phyloP scores from a whole-genome alignment of 2,329 filamentous ascomycete species.

The Neofusicoccum laricinum region DNA sequence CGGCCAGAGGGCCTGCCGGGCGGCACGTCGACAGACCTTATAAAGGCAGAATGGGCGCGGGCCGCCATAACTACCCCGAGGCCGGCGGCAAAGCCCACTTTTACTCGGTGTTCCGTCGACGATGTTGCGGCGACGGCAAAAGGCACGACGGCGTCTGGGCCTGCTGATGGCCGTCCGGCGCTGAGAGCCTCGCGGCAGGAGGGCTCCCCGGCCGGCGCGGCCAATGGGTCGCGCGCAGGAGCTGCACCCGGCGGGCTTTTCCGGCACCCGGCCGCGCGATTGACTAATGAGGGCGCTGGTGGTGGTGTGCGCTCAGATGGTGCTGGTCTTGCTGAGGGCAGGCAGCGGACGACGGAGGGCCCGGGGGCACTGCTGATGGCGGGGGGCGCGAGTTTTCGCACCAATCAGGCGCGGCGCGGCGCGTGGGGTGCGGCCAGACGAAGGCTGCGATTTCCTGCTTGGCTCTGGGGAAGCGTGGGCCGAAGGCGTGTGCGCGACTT shows the following conservation, averaged over 20 bases:
- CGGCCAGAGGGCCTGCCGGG: neutral
- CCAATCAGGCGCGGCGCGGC: slow-evolving; percentile 19
- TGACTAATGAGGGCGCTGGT: slow-evolving; percentile 4
- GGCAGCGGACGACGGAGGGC: neutral
- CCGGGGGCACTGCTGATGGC: neutral
- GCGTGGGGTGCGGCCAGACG: slow-evolving; percentile 11
- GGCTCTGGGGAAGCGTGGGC: slow-evolving; percentile 30
- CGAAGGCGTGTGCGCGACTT: slow-evolving; percentile 28
- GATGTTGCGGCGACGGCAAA: slow-evolving; percentile 11
- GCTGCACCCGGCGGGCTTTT: neutral
- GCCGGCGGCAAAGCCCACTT: slow-evolving; percentile 31
- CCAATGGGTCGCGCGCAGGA: slow-evolving; percentile 1
- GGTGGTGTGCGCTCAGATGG: neutral
- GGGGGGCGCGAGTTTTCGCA: slow-evolving; percentile 8
- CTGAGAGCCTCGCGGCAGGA: neutral
- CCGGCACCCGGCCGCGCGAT: neutral
- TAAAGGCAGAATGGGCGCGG: slow-evolving; percentile 1
- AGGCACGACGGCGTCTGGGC: neutral
- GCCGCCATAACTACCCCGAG: slow-evolving; percentile 29
- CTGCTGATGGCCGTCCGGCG: neutral
- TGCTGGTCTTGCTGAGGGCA: neutral
- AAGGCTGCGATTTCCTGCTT: slow-evolving; percentile 22
- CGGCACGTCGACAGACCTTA: slow-evolving; percentile 17
- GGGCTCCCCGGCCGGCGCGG: neutral
- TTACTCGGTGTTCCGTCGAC: slow-evolving; percentile 7